Evolutionary conservation across 1,139 yeast genomes (phyloP).

Genomic region (Wickerhamiella infanticola): DNA sequence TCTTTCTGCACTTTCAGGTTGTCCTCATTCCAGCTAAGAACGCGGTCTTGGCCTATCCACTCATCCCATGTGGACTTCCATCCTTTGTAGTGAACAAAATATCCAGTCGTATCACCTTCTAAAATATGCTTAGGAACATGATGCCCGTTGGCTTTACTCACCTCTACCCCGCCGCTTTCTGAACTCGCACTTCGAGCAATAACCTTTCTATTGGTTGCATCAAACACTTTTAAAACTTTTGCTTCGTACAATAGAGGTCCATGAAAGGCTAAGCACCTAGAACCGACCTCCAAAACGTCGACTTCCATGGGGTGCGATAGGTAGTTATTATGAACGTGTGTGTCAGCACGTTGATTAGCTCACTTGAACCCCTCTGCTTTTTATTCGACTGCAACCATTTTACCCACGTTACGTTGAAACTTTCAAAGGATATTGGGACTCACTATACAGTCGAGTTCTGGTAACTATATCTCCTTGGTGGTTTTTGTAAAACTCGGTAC

Average conservation of each 20-base stretch:
- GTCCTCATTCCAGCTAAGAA: constrained; percentile 38
- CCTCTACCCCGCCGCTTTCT: constrained; percentile 24
- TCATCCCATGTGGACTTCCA: constrained; percentile 97
- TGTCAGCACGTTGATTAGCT: too few species aligned
- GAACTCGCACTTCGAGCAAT: constrained; percentile 20
- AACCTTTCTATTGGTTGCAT: constrained; percentile 33
- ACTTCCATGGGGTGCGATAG: neutral
- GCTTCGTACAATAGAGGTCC: constrained; percentile 89
- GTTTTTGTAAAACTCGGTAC: too few species aligned
- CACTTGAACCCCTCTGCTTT: too few species aligned
- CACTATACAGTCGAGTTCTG: too few species aligned
- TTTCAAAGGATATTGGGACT: too few species aligned
- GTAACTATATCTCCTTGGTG: too few species aligned
- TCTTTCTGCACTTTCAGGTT: constrained; percentile 1
- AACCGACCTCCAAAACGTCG: constrained; percentile 8
- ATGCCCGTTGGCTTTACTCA: constrained; percentile 17
- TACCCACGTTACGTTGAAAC: too few species aligned
- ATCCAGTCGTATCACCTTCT: constrained; percentile 25
- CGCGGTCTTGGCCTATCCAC: constrained; percentile 67
- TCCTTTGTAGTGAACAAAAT: constrained; percentile 78
- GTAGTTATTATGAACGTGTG: too few species aligned
- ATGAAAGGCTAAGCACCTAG: constrained; percentile 60
- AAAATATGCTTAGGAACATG: constrained; percentile 32
- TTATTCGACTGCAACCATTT: too few species aligned
- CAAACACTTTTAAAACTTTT: constrained; percentile 51